These are phyloP conservation scores for Yamadazyma kitorensis DNA, from an alignment of 805 yeast species.

Conservation along the genomic window DNA sequence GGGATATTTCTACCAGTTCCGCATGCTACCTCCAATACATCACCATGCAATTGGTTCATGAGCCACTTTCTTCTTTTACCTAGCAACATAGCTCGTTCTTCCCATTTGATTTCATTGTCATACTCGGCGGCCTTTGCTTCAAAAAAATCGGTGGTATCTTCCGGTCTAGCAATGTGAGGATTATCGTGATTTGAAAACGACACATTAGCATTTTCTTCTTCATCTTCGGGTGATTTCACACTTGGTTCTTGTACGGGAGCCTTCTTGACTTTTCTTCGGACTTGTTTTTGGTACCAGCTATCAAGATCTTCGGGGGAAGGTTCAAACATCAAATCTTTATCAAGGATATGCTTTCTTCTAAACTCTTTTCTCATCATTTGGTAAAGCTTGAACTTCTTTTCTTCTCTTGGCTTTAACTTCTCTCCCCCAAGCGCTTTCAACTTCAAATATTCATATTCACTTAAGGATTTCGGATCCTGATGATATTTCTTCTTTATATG, in stretches of 20 bases:
- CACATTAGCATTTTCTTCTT: conserved; percentile 12
- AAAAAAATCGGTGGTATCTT: conserved; percentile 79
- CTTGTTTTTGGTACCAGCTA: conserved; percentile 38
- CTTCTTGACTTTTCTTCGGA: conserved; percentile 19
- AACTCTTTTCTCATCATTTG: conserved; percentile 50
- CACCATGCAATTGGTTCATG: conserved; percentile 77
- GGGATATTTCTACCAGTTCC: conserved; percentile 95
- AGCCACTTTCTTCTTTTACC: conserved; percentile 72
- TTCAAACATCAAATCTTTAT: conserved; percentile 32
- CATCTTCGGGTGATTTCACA: conserved; percentile 7
- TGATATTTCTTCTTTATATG: conserved; percentile 36
- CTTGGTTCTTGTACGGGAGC: conserved; percentile 19
- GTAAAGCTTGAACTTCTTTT: conserved; percentile 57
- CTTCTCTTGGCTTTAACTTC: conserved; percentile 61
- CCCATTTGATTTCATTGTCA: conserved; percentile 76
- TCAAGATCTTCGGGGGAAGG: conserved; percentile 42
- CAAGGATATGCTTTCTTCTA: conserved; percentile 35
- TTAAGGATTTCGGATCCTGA: conserved; percentile 36
- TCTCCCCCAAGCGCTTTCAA: conserved; percentile 58
- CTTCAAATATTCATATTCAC: conserved; percentile 64
- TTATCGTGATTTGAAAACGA: conserved; percentile 36
- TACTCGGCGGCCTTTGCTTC: conserved; percentile 76
- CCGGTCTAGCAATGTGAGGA: conserved; percentile 56
- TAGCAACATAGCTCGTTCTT: conserved; percentile 60
- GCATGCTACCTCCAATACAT: conserved; percentile 89